A percentile compares a stretch with the other conserved stretches of the same genome.
These are phyloP conservation scores for Xanthoceras sorbifolium DNA, from an alignment of 345 rosid genomes.

Conservation along the genomic window DNA sequence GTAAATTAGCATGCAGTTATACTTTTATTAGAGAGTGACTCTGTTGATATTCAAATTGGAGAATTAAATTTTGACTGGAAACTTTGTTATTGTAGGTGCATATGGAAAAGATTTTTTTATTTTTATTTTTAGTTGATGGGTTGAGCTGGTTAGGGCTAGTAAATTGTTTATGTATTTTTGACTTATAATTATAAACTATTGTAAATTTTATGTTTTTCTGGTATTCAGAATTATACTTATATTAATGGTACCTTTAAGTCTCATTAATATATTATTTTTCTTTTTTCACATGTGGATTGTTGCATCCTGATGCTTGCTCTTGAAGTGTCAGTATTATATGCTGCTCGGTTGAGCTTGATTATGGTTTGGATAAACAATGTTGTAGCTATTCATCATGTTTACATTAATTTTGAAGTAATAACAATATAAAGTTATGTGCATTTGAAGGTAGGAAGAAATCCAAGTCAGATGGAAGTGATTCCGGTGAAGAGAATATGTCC, in stretches of 20 bases:
- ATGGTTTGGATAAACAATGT: background rate
- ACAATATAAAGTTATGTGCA: conserved; percentile 2
- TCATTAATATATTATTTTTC: background rate
- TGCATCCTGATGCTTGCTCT: background rate
- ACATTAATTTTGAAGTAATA: background rate
- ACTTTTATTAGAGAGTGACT: background rate
- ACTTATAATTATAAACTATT: background rate
- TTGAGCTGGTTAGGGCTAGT: background rate
- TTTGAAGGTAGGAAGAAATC: conserved; percentile 65
- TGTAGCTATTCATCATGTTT: background rate
- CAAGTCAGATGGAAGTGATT: conserved; percentile 76
- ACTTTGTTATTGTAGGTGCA: background rate
- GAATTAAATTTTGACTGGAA: background rate
- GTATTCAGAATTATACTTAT: background rate
- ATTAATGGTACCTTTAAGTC: background rate
- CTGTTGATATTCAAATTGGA: background rate
- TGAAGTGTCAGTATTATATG: background rate
- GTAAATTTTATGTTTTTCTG: background rate
- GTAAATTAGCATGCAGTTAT: background rate
- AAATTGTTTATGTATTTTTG: background rate
- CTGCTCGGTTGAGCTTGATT: background rate
- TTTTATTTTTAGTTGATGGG: no score
- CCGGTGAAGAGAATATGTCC: conserved; percentile 70
- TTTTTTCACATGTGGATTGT: background rate
- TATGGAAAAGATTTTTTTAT: background rate